A percentile compares a stretch with the other conserved stretches of the same genome.
Evolutionary conservation across 148 eudicot genomes (phyloP).

Genomic region (Nepenthes gracilis): DNA sequence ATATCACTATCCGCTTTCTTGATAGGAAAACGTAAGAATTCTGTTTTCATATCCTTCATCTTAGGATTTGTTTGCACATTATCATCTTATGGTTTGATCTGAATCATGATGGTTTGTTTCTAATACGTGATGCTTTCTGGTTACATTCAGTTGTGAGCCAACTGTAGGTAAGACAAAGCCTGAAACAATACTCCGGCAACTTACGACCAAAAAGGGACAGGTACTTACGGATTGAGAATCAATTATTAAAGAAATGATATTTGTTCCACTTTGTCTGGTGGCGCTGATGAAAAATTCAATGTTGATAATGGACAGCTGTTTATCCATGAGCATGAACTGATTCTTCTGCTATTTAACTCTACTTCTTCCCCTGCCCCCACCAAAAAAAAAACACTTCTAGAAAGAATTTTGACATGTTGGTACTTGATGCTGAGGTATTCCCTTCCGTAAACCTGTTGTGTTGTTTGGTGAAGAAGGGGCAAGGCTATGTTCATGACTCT

Average conservation of each 20-base stretch:
- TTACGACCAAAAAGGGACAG: constrained; percentile 97
- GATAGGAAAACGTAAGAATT: constrained; percentile 78
- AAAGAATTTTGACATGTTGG: not conserved
- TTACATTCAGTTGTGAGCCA: constrained; percentile 72
- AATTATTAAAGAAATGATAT: not conserved
- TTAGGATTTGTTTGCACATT: not conserved
- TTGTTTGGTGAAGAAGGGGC: no score
- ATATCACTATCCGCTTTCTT: constrained; percentile 51
- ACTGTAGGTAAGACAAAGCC: constrained; percentile 95
- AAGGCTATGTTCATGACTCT: no score
- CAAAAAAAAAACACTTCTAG: not conserved
- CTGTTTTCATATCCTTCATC: not conserved
- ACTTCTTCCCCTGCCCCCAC: no score
- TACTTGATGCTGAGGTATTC: no score
- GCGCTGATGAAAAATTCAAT: no score
- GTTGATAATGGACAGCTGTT: no score
- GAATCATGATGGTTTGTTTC: constrained; percentile 5
- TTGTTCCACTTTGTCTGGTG: not conserved
- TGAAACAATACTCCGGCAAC: constrained; percentile 21
- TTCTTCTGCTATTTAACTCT: no score
- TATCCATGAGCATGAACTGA: no score
- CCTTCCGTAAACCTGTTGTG: no score
- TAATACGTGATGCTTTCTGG: constrained; percentile 8
- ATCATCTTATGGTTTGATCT: not conserved
- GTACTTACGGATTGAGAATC: constrained; percentile 19